phyloP scores from a whole-genome alignment of 306 rosid genomes.

The Erythrophleum fordii region DNA sequence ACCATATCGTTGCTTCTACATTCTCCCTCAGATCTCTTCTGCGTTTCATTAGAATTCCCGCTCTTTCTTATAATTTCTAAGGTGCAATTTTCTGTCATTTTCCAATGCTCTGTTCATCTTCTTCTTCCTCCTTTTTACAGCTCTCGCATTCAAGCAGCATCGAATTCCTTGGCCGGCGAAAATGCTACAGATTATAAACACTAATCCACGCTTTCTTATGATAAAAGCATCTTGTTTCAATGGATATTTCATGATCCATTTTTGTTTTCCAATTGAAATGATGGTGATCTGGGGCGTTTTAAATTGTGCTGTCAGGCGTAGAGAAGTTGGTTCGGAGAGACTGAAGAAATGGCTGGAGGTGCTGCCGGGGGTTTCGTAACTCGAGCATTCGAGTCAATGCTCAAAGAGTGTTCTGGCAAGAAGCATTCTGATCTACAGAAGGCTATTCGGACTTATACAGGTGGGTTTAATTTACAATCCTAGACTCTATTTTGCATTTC shows the following conservation, averaged over 20 bases:
- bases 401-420: constrained; percentile 81
- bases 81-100: constrained; percentile 2
- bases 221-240: constrained; percentile 19
- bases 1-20: constrained; percentile 11
- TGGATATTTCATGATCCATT: constrained; percentile 37
- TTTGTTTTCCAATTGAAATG: constrained; percentile 32
- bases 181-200: neutral
- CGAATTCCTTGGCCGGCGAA: neutral
- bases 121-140: neutral
- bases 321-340: neutral
- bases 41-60: neutral
- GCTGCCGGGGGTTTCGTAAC: constrained; percentile 95
- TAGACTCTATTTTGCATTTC: constrained; percentile 37
- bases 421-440: constrained; percentile 84
- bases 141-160: neutral
- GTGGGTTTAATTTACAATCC: constrained; percentile 39
- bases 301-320: neutral
- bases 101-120: neutral
- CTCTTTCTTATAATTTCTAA: neutral
- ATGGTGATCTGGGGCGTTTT: constrained; percentile 32
- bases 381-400: constrained; percentile 94
- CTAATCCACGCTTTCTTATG: neutral
- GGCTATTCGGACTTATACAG: constrained; percentile 73
- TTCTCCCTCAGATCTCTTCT: constrained; percentile 44
- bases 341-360: constrained; percentile 65